A percentile compares a stretch with the other conserved stretches of the same genome.
Evolutionary conservation across 2,329 filamentous ascomycete species (phyloP).

Genomic region (Tolypocladium amazonense): DNA sequence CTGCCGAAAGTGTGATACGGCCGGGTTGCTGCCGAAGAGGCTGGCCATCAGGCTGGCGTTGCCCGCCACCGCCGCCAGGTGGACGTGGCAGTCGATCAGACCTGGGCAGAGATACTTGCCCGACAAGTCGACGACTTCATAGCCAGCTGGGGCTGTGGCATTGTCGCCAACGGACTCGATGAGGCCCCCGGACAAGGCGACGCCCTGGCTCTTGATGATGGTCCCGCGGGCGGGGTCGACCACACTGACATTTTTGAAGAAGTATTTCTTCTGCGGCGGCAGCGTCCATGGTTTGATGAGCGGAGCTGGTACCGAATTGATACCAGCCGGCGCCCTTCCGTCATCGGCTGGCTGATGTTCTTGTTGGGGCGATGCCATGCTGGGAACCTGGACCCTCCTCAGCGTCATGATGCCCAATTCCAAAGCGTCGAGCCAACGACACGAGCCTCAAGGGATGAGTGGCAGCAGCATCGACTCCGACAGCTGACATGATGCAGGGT

Average conservation of each 20-base stretch:
- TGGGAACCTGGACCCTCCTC: not conserved
- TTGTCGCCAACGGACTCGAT: conserved; percentile 16
- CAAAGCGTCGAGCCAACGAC: not conserved
- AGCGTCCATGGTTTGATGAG: conserved; percentile 25
- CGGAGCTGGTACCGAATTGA: not conserved
- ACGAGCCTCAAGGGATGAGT: not conserved
- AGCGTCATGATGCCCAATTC: not conserved
- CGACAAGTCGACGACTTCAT: conserved; percentile 10
- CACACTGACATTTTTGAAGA: conserved; percentile 32
- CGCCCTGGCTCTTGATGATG: conserved; percentile 14
- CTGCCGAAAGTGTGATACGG: conserved; percentile 30
- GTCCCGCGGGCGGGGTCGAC: conserved; percentile 26
- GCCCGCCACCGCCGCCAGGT: conserved; percentile 19
- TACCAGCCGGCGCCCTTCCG: not conserved
- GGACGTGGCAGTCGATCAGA: conserved; percentile 23
- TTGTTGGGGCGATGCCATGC: not conserved
- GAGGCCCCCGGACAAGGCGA: conserved; percentile 23
- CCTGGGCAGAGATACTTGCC: conserved; percentile 21
- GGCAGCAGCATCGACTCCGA: not conserved
- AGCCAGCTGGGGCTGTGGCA: not conserved
- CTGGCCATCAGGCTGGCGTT: conserved; percentile 13
- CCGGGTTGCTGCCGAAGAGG: conserved; percentile 16
- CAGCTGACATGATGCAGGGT: not conserved
- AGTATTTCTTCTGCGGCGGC: conserved; percentile 17
- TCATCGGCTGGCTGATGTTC: not conserved